phyloP scores from a whole-genome alignment of 1,284 basidiomycete genomes.

The Cerrena zonata region DNA sequence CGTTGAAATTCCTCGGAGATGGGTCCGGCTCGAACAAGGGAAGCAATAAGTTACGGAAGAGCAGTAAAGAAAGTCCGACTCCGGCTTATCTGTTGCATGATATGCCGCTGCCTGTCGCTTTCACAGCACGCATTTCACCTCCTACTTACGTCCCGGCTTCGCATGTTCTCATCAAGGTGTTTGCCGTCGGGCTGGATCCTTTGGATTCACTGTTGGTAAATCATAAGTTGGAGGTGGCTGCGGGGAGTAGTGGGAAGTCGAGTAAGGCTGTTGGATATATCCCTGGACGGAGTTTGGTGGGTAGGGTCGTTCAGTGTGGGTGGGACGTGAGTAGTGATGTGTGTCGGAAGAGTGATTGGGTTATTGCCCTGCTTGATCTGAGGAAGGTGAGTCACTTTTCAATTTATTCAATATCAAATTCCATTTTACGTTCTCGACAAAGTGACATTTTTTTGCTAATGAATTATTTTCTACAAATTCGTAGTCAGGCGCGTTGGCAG shows the following conservation, averaged over 20 bases:
- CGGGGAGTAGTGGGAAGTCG: slow-evolving; percentile 11
- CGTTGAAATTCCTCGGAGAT: slow-evolving; percentile 4
- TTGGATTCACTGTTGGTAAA: slow-evolving; percentile 63
- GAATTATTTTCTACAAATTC: background rate
- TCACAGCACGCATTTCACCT: slow-evolving; percentile 62
- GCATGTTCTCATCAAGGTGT: slow-evolving; percentile 77
- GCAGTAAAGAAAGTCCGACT: slow-evolving; percentile 26
- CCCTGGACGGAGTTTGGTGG: slow-evolving; percentile 80
- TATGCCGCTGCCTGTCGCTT: slow-evolving; percentile 44
- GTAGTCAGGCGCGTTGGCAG: slow-evolving; percentile 75
- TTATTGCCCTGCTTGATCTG: slow-evolving; percentile 71
- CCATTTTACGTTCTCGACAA: slow-evolving; percentile 4
- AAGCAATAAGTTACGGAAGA: slow-evolving; percentile 10
- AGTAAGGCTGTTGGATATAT: slow-evolving; percentile 57
- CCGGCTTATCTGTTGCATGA: slow-evolving; percentile 39
- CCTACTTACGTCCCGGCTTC: slow-evolving; percentile 63
- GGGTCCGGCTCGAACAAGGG: slow-evolving; percentile 12
- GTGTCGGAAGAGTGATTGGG: slow-evolving; percentile 73
- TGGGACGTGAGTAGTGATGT: slow-evolving; percentile 68
- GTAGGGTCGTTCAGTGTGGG: slow-evolving; percentile 72
- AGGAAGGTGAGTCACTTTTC: slow-evolving; percentile 56
- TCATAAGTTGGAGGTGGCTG: slow-evolving; percentile 29
- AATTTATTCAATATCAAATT: background rate
- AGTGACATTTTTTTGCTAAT: background rate
- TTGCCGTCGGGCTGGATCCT: slow-evolving; percentile 75